These are phyloP conservation scores for Tanozyma kutaoensis DNA, from an alignment of 805 yeast genomes.

Conservation along the genomic window DNA sequence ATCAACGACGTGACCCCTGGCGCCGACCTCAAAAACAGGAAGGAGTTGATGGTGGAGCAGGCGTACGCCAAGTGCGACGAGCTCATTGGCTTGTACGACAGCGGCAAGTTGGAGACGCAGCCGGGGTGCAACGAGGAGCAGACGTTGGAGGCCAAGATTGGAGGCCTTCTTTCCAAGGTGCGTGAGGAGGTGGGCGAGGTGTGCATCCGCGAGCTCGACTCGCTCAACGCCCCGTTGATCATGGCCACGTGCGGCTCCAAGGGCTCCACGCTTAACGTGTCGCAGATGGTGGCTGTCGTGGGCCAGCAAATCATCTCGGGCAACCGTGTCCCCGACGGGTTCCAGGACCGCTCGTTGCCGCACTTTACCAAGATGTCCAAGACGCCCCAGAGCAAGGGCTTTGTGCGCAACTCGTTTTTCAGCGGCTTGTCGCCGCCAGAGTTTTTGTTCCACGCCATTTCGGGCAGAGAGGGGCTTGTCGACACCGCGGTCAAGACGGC, in stretches of 20 bases:
- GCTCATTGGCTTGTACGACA: slow-evolving; percentile 60
- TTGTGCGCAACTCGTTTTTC: slow-evolving; percentile 89
- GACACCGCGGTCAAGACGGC: slow-evolving; percentile 99
- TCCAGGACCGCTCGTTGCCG: slow-evolving; percentile 95
- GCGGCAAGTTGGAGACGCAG: slow-evolving; percentile 90
- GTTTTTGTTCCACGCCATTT: slow-evolving; percentile 94
- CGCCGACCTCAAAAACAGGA: slow-evolving; percentile 52
- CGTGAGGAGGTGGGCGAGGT: slow-evolving; percentile 99
- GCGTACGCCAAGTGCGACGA: slow-evolving; percentile 91
- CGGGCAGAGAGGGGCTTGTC: slow-evolving; percentile 98
- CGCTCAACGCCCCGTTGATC: slow-evolving; percentile 87
- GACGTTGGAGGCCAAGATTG: slow-evolving; percentile 93
- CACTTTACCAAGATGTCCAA: slow-evolving; percentile 93
- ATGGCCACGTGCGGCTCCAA: slow-evolving; percentile 99
- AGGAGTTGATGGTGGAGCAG: slow-evolving; percentile 78
- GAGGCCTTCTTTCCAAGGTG: slow-evolving; percentile 90
- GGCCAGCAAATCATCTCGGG: slow-evolving; percentile 99
- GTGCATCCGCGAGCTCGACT: slow-evolving; percentile 83
- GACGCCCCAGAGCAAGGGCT: slow-evolving; percentile 96
- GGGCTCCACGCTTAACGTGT: slow-evolving; percentile 94
- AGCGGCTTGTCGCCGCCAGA: slow-evolving; percentile 95
- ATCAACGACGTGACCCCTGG: slow-evolving; percentile 97
- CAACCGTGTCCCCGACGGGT: slow-evolving; percentile 99
- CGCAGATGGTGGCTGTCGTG: slow-evolving; percentile 99
- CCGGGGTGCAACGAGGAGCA: slow-evolving; percentile 99